Evolutionary conservation across 2,329 filamentous ascomycete species (phyloP).

Genomic region (Delphinella strobiligena): DNA sequence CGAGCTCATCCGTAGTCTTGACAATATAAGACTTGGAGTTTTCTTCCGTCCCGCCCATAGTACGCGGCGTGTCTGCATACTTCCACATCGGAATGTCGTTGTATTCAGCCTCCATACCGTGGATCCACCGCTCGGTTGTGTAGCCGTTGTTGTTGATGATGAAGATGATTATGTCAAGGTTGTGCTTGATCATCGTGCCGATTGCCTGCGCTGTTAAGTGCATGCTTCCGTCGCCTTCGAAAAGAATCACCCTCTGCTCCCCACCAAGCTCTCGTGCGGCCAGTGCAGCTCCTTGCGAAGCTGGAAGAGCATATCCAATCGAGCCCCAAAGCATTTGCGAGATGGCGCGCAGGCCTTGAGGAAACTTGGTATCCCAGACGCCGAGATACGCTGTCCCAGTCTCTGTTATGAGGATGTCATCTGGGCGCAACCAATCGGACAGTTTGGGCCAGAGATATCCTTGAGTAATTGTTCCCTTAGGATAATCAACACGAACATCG

Average conservation of each 20-base stretch:
- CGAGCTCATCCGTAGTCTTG: conserved; percentile 12
- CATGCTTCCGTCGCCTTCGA: conserved; percentile 81
- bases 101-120: conserved; percentile 45
- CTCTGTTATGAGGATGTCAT: conserved; percentile 74
- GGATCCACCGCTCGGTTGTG: conserved; percentile 81
- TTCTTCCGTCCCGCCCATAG: conserved; percentile 9
- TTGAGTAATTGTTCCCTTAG: conserved; percentile 46
- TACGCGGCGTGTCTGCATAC: conserved; percentile 8
- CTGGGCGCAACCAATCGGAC: conserved; percentile 56
- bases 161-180: conserved; percentile 68
- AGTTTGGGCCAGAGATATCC: conserved; percentile 68
- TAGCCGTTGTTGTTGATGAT: conserved; percentile 81
- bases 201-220: conserved; percentile 78
- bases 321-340: conserved; percentile 65
- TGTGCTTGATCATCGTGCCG: conserved; percentile 68
- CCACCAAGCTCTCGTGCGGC: conserved; percentile 50
- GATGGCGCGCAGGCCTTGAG: conserved; percentile 62
- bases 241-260: too few relatives aligned
- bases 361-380: conserved; percentile 76
- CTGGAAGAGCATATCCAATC: conserved; percentile 53
- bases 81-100: conserved; percentile 30
- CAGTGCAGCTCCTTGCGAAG: conserved; percentile 57
- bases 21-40: conserved; percentile 9
- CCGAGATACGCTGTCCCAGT: conserved; percentile 84
- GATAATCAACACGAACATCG: conserved; percentile 9